Conservation (phyloP, 257 asterid genomes). For the Solanum bulbocastanum region DNA sequence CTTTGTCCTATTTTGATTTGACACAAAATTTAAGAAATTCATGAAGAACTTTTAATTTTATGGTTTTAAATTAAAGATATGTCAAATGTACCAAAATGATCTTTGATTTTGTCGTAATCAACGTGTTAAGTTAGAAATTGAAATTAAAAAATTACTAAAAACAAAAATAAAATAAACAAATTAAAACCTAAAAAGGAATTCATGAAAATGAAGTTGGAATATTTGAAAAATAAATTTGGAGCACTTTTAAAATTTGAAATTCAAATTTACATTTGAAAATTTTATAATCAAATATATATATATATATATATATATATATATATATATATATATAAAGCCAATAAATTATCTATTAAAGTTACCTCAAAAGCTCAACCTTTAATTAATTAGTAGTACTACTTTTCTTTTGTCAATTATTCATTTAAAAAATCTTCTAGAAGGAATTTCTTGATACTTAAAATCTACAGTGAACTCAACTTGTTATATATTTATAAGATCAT, state of each 20-base stretch:
- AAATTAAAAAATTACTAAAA: too few species aligned
- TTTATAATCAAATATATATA: not conserved
- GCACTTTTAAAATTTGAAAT: not conserved
- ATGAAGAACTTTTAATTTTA: too few species aligned
- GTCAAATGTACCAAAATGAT: too few species aligned
- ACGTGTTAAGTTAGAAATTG: too few species aligned
- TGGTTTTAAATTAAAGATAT: too few species aligned
- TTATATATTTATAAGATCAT: not conserved
- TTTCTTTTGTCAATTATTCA: not conserved
- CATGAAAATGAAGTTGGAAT: not conserved
- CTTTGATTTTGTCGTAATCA: too few species aligned
- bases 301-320: too few species aligned
- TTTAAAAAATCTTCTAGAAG: not conserved
- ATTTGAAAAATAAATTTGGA: not conserved
- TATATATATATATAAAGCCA: too few species aligned
- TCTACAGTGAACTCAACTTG: conserved; percentile 2
- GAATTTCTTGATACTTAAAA: conserved; percentile 14
- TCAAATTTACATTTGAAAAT: not conserved
- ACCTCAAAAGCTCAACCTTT: not conserved
- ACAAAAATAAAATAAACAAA: too few species aligned
- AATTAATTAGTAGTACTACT: not conserved
- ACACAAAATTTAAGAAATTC: too few species aligned
- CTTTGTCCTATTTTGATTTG: too few species aligned
- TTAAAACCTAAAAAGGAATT: not conserved
- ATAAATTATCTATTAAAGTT: too few species aligned